Base-by-base conservation (phyloP, 2,329 filamentous ascomycete genomes). In the Fusarium sp. region DNA sequence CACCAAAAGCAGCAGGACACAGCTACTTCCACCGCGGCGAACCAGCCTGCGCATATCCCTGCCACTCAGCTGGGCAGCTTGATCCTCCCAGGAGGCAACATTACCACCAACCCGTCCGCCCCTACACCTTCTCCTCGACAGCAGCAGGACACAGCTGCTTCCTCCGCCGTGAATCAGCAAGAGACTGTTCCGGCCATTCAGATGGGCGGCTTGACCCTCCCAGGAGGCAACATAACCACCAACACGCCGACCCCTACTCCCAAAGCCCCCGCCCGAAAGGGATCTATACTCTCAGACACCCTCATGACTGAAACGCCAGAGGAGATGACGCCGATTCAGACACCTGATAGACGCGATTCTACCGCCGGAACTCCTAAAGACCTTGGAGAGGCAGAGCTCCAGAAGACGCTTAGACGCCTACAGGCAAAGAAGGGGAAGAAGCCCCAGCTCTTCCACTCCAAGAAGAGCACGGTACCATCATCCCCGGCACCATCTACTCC, bases 381-480 rank as follows among this genome's bases (percentile, higher is more conserved):
- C 50, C 23, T 45, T 14, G 2, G 41, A 30, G 39, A 16, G n/a
- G 64, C 25, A 14, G 65, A 62, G 16, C 7, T 67, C 9, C 48
- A 67, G 20, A 70, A 16, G 14, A 32, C 54, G 30, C 60, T 35
- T 43, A 34, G 41, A 18, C 23, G 32, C 9, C 32, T 37, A 4
- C 30, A 39, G 14, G 63, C 37, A 9, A 60, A 20, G 43, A 56
- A 64, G 34, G 63, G 48, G 23, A 52, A 30, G 10, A 61, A 63
- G 16, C 54, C 66, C 10, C 63, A 25, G 32, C 18, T 50, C 32
- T 66, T 76, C 32, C 67, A 64, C 16, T 14, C 34, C 6, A 16
- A 16, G 34, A 62, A 35, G 25, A 61, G n/a, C 23, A 27, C 27
- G 35, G 7, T 25, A 6, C n/a, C 41, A 9, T 35, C 56, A 16